Base-by-base conservation (phyloP, 2,329 filamentous ascomycete species). In the Fusarium setosum region DNA sequence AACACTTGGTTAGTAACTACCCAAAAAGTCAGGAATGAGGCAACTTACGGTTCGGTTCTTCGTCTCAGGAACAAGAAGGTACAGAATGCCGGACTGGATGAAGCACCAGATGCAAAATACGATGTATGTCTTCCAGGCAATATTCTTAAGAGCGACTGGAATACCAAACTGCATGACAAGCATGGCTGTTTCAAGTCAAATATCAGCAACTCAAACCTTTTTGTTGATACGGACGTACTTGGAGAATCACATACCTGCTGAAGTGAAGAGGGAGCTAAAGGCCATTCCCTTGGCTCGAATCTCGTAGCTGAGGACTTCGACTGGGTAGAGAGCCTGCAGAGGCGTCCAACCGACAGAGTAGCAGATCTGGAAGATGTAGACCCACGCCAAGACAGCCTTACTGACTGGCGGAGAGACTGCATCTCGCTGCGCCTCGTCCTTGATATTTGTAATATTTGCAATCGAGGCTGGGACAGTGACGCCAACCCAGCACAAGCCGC, bases 251-350 rank as follows among this genome's bases (percentile, higher is more conserved):
- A 34, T 56, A 64, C 60, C 81, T 35, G 79, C 76, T 58, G 81
- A 37, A 86, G 79, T 80, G 68, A 76, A 79, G 60, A 79, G 74
- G 50, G 74, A 81, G 71, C 72, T 81, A 66, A 86, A 81, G 3
- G 82, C 84, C 82, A 86, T 86, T 13, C 84, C 84, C 75, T 86
- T 86, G 50, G 83, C 84, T 51, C 84, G 80, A 68, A 83, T 84
- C 70, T 86, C 83, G 63, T 83, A 86, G 15, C 78, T 81, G 11
- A 86, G 77, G 13, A 83, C 82, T 68, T 87, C 84, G 47, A 86
- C 83, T 0, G 83, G 82, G 69, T 86, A 86, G 13, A 87, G 73
- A 2, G 74, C 75, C 55, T 77, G 75, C 8, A 78, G 68, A 0
- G 76, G 76, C 18, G 75, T 77, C 68, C 72, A 72, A 0, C 74